A percentile compares a stretch with the other conserved stretches of the same genome.
Conservation (phyloP, 352 stramenopile genomes). For the Phytopythium oedochilum region DNA sequence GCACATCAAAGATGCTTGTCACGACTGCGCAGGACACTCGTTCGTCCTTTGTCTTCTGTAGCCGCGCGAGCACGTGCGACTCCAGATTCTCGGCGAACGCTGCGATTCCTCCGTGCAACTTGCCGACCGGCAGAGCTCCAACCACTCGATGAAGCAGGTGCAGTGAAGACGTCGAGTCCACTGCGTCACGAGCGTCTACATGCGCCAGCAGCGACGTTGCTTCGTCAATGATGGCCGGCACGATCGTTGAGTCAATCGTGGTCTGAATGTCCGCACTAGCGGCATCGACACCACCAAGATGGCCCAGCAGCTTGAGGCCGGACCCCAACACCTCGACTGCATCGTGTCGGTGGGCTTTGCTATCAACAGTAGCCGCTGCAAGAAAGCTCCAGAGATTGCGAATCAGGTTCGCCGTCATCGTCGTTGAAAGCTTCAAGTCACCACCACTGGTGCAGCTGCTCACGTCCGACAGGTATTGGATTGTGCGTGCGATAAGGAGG, state of each 20-base stretch:
- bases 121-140: neutral
- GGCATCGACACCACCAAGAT: constrained; percentile 24
- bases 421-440: neutral
- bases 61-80: constrained; percentile 10
- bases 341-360: neutral
- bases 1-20: constrained; percentile 21
- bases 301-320: constrained; percentile 8
- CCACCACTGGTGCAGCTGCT: neutral
- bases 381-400: constrained; percentile 3
- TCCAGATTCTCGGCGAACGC: neutral
- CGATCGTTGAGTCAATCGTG: constrained; percentile 14
- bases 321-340: neutral
- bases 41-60: constrained; percentile 14
- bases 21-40: constrained; percentile 15
- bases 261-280: constrained; percentile 7
- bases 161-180: neutral
- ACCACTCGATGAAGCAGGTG: neutral
- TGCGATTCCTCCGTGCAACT: neutral
- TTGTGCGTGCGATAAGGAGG: neutral
- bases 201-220: neutral
- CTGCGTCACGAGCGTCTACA: neutral
- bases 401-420: neutral
- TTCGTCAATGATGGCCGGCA: constrained; percentile 13
- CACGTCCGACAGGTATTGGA: neutral
- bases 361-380: neutral